phyloP scores from a whole-genome alignment of 2,329 filamentous ascomycete genomes.

The Aspergillus glaucus region DNA sequence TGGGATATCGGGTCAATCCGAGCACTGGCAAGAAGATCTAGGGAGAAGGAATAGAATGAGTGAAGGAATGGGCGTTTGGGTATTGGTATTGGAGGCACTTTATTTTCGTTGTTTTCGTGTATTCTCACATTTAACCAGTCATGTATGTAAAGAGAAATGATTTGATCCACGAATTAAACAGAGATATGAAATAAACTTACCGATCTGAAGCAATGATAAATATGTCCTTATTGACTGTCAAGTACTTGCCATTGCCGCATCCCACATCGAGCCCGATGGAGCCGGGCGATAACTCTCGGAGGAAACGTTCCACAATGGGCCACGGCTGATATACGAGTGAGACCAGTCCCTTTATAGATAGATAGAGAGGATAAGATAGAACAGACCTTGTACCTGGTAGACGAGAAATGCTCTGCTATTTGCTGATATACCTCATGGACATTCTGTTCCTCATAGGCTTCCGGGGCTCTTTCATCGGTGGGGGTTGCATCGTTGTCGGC shows the following conservation, averaged over 20 bases:
- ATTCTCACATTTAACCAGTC: neutral
- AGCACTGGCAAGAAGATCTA: neutral
- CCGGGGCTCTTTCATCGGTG: slow-evolving; percentile 6
- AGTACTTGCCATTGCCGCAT: slow-evolving; percentile 95
- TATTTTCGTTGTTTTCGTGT: neutral
- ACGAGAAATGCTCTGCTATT: slow-evolving; percentile 45
- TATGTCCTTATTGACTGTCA: slow-evolving; percentile 68
- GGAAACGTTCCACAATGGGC: slow-evolving; percentile 81
- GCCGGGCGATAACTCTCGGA: slow-evolving; percentile 59
- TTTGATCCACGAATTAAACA: slow-evolving; percentile 8
- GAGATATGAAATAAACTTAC: slow-evolving; percentile 49
- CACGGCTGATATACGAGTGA: slow-evolving; percentile 56
- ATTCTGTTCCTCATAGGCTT: slow-evolving; percentile 70
- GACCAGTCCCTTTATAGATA: neutral
- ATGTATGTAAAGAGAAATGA: slow-evolving; percentile 3
- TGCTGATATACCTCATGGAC: slow-evolving; percentile 82
- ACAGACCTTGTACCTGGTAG: slow-evolving; percentile 56
- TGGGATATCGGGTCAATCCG: neutral
- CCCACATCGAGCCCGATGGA: slow-evolving; percentile 83
- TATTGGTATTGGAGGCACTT: neutral
- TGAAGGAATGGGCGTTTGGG: slow-evolving; percentile 9
- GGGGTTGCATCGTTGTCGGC: neutral
- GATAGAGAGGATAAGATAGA: slow-evolving; percentile 2
- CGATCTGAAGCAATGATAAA: slow-evolving; percentile 83
- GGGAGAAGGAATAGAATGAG: slow-evolving; percentile 5